phyloP scores from a whole-genome alignment of 2,329 filamentous ascomycete genomes.

The Calonectria naviculata region DNA sequence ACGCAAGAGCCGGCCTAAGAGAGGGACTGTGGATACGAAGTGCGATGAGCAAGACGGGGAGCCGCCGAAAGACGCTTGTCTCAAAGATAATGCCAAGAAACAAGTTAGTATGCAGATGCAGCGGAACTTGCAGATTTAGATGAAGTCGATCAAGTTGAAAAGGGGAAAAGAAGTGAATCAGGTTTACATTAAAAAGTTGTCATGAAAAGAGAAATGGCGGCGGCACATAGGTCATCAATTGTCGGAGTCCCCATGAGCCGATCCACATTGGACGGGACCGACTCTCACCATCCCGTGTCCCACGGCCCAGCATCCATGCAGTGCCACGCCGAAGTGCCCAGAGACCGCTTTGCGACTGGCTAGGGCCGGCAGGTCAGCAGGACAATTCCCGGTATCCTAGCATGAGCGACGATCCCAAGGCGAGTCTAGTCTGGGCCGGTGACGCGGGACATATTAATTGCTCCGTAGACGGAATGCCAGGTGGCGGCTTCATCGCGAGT shows the following conservation, averaged over 20 bases:
- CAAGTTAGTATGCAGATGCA: conserved; percentile 5
- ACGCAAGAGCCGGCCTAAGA: neutral
- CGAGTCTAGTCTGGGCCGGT: conserved; percentile 25
- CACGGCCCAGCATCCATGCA: conserved; percentile 1
- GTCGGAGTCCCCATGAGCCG: neutral
- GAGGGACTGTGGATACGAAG: neutral
- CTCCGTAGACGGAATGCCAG: conserved; percentile 15
- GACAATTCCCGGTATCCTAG: conserved; percentile 25
- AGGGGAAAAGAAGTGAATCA: neutral
- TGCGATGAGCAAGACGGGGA: conserved; percentile 12
- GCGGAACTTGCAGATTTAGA: neutral
- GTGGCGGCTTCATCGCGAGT: conserved; percentile 9
- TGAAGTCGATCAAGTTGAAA: conserved; percentile 16
- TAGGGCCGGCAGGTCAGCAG: conserved; percentile 29
- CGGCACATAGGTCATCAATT: conserved; percentile 10
- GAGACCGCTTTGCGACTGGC: conserved; percentile 21
- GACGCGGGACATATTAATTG: conserved; percentile 2
- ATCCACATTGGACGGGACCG: neutral
- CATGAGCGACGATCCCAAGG: conserved; percentile 22
- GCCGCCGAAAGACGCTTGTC: conserved; percentile 20
- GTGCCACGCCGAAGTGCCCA: conserved; percentile 29
- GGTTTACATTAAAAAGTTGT: conserved; percentile 21
- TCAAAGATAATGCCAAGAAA: conserved; percentile 9
- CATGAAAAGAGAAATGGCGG: conserved; percentile 23
- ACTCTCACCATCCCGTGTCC: neutral